Conservation (phyloP, 2,329 filamentous ascomycete genomes). For the Sphaerulina musiva region DNA sequence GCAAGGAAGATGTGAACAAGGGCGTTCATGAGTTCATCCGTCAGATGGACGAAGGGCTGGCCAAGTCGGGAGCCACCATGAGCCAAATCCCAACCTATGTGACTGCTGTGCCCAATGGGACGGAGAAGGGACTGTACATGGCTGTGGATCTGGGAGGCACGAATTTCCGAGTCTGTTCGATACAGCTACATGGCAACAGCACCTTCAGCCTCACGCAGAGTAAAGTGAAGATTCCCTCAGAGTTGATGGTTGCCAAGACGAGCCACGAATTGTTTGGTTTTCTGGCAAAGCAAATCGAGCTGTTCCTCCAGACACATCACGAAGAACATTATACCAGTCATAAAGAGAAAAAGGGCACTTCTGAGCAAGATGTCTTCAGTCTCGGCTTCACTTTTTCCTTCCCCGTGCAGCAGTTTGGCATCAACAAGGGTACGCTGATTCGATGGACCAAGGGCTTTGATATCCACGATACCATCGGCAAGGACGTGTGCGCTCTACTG, state of each 20-base stretch:
- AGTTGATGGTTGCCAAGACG: constrained; percentile 84
- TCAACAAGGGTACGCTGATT: constrained; percentile 90
- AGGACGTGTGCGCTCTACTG: constrained; percentile 87
- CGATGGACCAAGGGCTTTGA: constrained; percentile 99
- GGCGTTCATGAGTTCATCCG: constrained; percentile 78
- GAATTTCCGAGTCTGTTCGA: constrained; percentile 96
- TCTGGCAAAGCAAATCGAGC: constrained; percentile 84
- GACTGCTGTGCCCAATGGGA: constrained; percentile 90
- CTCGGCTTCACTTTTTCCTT: constrained; percentile 99
- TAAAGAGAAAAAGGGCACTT: constrained; percentile 43
- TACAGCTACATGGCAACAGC: constrained; percentile 85
- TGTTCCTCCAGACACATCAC: constrained; percentile 82
- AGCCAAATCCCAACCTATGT: constrained; percentile 98
- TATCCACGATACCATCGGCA: constrained; percentile 85
- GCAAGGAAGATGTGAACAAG: constrained; percentile 67
- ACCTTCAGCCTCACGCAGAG: constrained; percentile 90
- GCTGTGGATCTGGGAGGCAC: constrained; percentile 97
- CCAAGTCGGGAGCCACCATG: constrained; percentile 70
- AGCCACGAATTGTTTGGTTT: constrained; percentile 85
- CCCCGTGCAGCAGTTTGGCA: constrained; percentile 85
- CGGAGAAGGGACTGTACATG: constrained; percentile 95
- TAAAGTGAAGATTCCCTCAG: constrained; percentile 83
- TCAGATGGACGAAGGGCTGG: constrained; percentile 83
- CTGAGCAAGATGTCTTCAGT: constrained; percentile 75
- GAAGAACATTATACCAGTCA: constrained; percentile 74